Base-by-base conservation (phyloP, 768 basidiomycete species). In the Lepiota brunneoincarnata region DNA sequence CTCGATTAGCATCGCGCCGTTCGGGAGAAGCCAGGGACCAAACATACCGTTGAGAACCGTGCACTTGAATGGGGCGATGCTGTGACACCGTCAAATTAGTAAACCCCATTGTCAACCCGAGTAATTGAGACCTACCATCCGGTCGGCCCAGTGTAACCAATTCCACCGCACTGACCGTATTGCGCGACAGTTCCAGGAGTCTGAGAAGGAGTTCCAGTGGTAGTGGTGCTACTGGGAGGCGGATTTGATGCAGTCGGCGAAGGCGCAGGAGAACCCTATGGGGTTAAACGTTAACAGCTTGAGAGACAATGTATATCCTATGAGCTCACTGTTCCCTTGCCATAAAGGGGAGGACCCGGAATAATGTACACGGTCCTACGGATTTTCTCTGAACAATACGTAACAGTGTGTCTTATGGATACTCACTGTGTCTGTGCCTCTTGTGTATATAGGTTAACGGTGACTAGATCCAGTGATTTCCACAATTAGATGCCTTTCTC, bases 271-370 rank as follows among this genome's bases (percentile, higher is more conserved):
- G 54, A 41, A 15, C n/a, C 47, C 31, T 31, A 31, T 31, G 31
- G 11, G 11, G 2, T 6, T 18, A 35, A 43, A 20, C 38, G 31
- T 40, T 37, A 24, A 46, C 14, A 23, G 31, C 21, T 21, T 31
- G 31, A 10, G 11, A 10, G 7, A 31, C 3, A 6, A 31, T 28
- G 11, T 31, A 10, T 31, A 10, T 31, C 31, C 4, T 10, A 6
- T 17, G 37, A 12, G 46, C 37, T 40, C 47, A 54, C 52, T 17
- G 45, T n/a, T 7, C 49, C 65, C 12, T 68, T 67, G 23, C 72
- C 76, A 64, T 79, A 82, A 17, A 82, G 73, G 39, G 76, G 71
- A 17, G 76, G 75, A 20, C 75, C 74, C 3, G 76, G 75, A 48
- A 78, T 75, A 6, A 62, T 53, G 61, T 78, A 78, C 23, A 66